These are phyloP conservation scores for sorghum (Sorghum bicolor) DNA, from an alignment of 176 grass and related monocot species.

Conservation along the genomic window Sorghum_bicolor_NCBIv3 NC_012870.2:4122001-4122500, in stretches of 20 bases:
- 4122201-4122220: neutral
- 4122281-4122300: neutral
- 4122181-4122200: neutral
- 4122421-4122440: neutral
- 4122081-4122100: neutral
- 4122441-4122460: neutral
- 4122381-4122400: neutral
- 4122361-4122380: neutral
- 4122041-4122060: neutral
- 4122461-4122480: neutral
- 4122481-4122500: neutral
- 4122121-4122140: neutral
- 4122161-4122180: neutral
- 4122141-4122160: neutral
- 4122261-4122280: slow-evolving; percentile 16
- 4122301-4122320: neutral
- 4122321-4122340: slow-evolving; percentile 1
- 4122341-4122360: neutral
- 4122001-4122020: neutral
- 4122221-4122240: neutral
- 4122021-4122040: neutral
- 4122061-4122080: neutral
- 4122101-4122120: neutral
- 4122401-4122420: neutral
- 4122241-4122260: slow-evolving; percentile 10